These are phyloP conservation scores for Pseudopyricularia javanii DNA, from an alignment of 2,329 filamentous ascomycete genomes.

Conservation along the genomic window DNA sequence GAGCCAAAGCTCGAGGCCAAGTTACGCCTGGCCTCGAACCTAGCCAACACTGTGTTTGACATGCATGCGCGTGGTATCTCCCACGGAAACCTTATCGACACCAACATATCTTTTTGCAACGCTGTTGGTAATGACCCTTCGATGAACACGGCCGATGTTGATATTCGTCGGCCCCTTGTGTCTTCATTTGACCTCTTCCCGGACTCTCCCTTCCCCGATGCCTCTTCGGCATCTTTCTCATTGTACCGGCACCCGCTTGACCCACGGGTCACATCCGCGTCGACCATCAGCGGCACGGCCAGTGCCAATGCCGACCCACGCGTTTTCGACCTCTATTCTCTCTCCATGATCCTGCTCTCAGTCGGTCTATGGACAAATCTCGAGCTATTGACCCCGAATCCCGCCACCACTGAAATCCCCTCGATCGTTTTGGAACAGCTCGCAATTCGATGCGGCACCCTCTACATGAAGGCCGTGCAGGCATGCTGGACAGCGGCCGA, in stretches of 20 bases:
- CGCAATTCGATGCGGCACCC: slow-evolving; percentile 55
- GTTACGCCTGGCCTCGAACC: slow-evolving; percentile 61
- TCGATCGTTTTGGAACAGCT: slow-evolving; percentile 51
- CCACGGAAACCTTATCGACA: slow-evolving; percentile 58
- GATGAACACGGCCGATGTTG: slow-evolving; percentile 33
- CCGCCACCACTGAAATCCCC: slow-evolving; percentile 37
- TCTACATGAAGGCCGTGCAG: slow-evolving; percentile 65
- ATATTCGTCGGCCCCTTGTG: slow-evolving; percentile 56
- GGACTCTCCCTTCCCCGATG: slow-evolving; percentile 23
- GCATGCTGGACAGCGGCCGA: slow-evolving; percentile 62
- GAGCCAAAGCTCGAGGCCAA: slow-evolving; percentile 64
- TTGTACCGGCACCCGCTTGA: slow-evolving; percentile 58
- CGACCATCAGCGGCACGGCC: slow-evolving; percentile 32
- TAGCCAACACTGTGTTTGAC: slow-evolving; percentile 61
- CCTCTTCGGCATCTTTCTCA: slow-evolving; percentile 17
- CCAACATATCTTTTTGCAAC: slow-evolving; percentile 55
- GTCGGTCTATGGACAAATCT: slow-evolving; percentile 66
- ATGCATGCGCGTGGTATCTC: slow-evolving; percentile 57
- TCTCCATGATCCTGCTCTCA: slow-evolving; percentile 62
- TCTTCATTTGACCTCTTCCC: slow-evolving; percentile 67
- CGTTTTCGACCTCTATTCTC: slow-evolving; percentile 56
- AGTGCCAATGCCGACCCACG: slow-evolving; percentile 39
- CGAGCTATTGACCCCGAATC: slow-evolving; percentile 34
- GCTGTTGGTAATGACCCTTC: slow-evolving; percentile 26
- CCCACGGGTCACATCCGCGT: slow-evolving; percentile 35